Base-by-base conservation (phyloP, 257 asterid genomes). In the Craterostigma plantagineum region DNA sequence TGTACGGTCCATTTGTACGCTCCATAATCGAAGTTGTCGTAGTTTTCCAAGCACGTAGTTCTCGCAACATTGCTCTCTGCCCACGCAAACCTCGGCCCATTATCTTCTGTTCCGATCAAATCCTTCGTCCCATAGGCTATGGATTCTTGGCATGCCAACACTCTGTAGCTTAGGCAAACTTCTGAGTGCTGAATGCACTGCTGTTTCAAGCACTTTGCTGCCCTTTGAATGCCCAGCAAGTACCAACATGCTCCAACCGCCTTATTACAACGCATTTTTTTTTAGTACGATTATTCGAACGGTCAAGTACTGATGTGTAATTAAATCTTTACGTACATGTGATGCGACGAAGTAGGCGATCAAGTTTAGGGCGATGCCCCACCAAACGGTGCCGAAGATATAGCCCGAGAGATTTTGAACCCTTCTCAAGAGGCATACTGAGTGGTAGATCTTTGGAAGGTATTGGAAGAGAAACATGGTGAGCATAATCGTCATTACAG, bases 361-460 rank as follows among this genome's bases (percentile, higher is more conserved):
- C 81, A 90, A 46, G 70, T 90, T 90, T 63, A 90, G 94, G 52
- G 95, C 98, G 51, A 90, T 76, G 41, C 95, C 95, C 95, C 95
- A 79, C 98, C 98, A 90, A 57, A 90, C 74, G 1, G 98, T 90
- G 8, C 93, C 92, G 33, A 82, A 79, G 9, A 83, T 90, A 53
- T 83, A 79, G 56, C 98, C 95, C 35, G 93, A 90, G 43, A 74
- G 68, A 34, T 64, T 66, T 46, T 90, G 98, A 93, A 83, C 64
- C 18, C 93, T 82, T 6, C 95, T 70, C 66, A 90, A 69, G 1
- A 72, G 68, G 60, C 90, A 65, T 2, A 83, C 76, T 0, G 98
- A 79, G 66, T 90, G 95, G 61, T 74, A 90, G 49, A 90, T 90
- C 63, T 90, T 90, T 18, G 98, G 98, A 33, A 90, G 56, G 40